Evolutionary conservation across 1,284 basidiomycete species (phyloP).

Genomic region (Pseudozyma sp.): DNA sequence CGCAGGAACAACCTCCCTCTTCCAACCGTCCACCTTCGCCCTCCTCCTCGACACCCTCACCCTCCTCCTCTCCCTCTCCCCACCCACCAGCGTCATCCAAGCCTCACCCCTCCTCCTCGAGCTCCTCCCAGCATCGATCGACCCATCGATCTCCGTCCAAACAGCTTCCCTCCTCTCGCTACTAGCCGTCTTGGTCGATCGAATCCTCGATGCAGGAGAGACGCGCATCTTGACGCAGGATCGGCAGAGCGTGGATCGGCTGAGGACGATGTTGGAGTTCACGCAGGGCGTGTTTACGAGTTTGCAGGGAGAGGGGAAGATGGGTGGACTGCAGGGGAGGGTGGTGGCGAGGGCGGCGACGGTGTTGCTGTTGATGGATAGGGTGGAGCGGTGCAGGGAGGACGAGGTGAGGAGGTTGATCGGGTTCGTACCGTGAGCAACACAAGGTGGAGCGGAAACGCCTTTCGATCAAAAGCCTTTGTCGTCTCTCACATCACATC

Average conservation of each 20-base stretch:
- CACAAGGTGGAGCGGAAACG: too few species aligned
- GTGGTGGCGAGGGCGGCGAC: constrained; percentile 16
- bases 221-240: background rate
- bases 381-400: constrained; percentile 3
- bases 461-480: too few species aligned
- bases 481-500: too few species aligned
- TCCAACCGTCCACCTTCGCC: constrained; percentile 80
- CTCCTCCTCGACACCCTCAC: constrained; percentile 81
- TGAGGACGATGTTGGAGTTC: background rate
- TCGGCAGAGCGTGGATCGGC: background rate
- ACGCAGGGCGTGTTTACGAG: constrained; percentile 10
- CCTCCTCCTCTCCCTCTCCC: constrained; percentile 72
- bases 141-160: background rate
- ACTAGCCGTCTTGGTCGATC: constrained; percentile 1
- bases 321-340: background rate
- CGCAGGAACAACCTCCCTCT: constrained; percentile 76
- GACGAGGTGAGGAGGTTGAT: background rate
- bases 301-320: background rate
- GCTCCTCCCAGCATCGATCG: constrained; percentile 1
- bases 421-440: constrained; percentile 11
- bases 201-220: background rate
- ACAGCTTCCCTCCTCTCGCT: background rate
- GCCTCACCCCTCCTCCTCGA: constrained; percentile 8
- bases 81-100: background rate
- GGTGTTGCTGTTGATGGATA: constrained; percentile 20